These are phyloP conservation scores for Abortiporus biennis DNA, from an alignment of 1,284 basidiomycete species.

Conservation along the genomic window DNA sequence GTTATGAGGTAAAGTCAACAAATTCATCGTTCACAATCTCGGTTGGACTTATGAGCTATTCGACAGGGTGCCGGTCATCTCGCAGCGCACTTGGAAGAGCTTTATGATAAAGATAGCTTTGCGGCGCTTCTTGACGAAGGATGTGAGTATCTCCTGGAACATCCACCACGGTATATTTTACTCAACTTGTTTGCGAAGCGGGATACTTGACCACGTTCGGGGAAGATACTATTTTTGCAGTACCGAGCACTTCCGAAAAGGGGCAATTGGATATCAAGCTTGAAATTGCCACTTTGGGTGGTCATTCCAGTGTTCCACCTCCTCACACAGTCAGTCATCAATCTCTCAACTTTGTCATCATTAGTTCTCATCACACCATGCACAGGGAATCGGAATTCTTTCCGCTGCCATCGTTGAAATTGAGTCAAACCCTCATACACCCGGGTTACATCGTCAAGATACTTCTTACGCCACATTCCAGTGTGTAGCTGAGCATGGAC, in stretches of 20 bases:
- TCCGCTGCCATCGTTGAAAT: constrained; percentile 42
- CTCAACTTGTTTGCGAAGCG: not conserved
- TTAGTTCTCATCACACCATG: constrained; percentile 17
- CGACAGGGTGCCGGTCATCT: constrained; percentile 44
- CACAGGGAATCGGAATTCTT: constrained; percentile 51
- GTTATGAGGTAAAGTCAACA: constrained; percentile 34
- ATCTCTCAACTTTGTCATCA: too few relatives aligned
- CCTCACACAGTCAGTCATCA: constrained; percentile 37
- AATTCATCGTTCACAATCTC: not conserved
- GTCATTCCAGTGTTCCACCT: constrained; percentile 63
- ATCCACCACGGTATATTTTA: not conserved
- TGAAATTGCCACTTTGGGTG: constrained; percentile 51
- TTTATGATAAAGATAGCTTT: constrained; percentile 48
- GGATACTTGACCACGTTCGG: constrained; percentile 8
- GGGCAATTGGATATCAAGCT: constrained; percentile 55
- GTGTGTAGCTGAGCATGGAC: constrained; percentile 40
- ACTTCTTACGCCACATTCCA: constrained; percentile 38
- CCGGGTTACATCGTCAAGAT: constrained; percentile 33
- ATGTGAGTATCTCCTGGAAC: too few relatives aligned
- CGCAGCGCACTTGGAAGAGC: constrained; percentile 36
- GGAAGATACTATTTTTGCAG: constrained; percentile 34
- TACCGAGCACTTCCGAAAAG: constrained; percentile 58
- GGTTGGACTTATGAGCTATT: not conserved
- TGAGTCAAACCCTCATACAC: constrained; percentile 40
- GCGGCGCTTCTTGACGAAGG: constrained; percentile 51